Evolutionary conservation across 2,329 filamentous ascomycete genomes (phyloP), one percentile per base, ranked within the genome.

Genomic region (Penicillium janthinellum): DNA sequence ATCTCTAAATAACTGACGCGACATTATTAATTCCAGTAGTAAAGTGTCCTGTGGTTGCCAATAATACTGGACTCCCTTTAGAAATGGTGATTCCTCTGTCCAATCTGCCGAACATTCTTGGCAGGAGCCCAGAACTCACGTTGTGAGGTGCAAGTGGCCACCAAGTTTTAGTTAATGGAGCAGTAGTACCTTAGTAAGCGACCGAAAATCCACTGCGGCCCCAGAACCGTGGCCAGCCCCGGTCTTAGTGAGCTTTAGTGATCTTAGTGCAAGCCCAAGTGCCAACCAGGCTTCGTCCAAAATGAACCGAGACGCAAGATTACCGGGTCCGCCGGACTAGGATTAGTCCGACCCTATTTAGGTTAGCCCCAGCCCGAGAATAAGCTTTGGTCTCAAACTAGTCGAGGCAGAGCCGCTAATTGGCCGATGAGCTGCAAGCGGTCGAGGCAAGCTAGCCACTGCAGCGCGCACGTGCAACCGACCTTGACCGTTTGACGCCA

Each of bases 391-490:
- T 45, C 42, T 47, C 41, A 38, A 55, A 34, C 41, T 55, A 47
- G 47, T 55, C 31, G n/a, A 17, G 25, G 3, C 6, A 31, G 31
- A 20, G 12, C 15, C 10, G 52, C 28, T 62, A 54, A 62, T 62
- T 62, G 60, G 60, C 12, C 39, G 35, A 14, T 14, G 15, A 31
- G 38, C 42, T 49, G 35, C 31, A 38, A 44, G 35, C 60, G 54
- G 50, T 20, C 52, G 52, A 41, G 4, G 20, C 34, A 34, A 34
- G 28, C 51, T 41, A 59, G 54, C 60, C 54, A 55, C 41, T 34
- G 42, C 50, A 48, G 22, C 38, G 35, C 42, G 62, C 62, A 64
- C 62, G 62, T 64, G 62, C 58, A n/a, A 12, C 34, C 28, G 28
- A 35, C 41, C 39, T 55, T 20, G 17, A 17, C 17, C 17, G 17